phyloP scores from a whole-genome alignment of 1,284 basidiomycete genomes.

The Ustilago shanxiensis region DNA sequence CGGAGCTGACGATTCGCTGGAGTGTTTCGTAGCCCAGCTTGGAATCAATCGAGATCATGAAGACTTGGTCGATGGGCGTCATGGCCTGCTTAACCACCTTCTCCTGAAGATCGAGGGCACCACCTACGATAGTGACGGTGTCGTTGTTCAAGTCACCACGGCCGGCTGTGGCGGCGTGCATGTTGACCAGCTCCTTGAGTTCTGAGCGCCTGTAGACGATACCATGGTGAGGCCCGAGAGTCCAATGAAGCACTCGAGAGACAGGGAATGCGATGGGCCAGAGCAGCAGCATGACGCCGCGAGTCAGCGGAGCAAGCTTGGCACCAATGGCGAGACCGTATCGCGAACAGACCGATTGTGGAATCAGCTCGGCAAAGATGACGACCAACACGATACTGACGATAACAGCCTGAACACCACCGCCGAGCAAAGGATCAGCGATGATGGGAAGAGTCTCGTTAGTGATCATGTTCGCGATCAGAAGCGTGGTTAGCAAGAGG shows the following conservation, averaged over 20 bases:
- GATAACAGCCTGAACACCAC: constrained; percentile 78
- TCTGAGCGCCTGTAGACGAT: constrained; percentile 72
- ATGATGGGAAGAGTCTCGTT: constrained; percentile 84
- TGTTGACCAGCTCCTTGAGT: constrained; percentile 80
- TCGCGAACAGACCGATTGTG: constrained; percentile 73
- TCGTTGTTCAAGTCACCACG: constrained; percentile 79
- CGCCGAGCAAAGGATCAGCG: constrained; percentile 86
- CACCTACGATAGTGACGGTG: constrained; percentile 81
- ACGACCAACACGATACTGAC: constrained; percentile 68
- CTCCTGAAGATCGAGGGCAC: constrained; percentile 80
- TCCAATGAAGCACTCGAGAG: constrained; percentile 68
- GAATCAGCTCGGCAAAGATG: constrained; percentile 91
- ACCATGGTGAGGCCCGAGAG: constrained; percentile 69
- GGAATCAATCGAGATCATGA: constrained; percentile 84
- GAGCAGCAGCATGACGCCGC: constrained; percentile 66
- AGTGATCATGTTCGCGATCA: constrained; percentile 70
- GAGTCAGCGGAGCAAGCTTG: constrained; percentile 66
- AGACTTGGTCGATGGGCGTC: constrained; percentile 79
- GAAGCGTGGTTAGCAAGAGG: constrained; percentile 66
- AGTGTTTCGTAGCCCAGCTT: constrained; percentile 83
- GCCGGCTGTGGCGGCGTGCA: constrained; percentile 76
- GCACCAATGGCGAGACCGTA: constrained; percentile 70
- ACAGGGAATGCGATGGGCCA: constrained; percentile 70
- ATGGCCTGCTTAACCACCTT: constrained; percentile 80
- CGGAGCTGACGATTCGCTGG: constrained; percentile 80